These are phyloP conservation scores for Aspergillus sp. DNA, from an alignment of 2,329 filamentous ascomycete genomes.

Conservation along the genomic window DNA sequence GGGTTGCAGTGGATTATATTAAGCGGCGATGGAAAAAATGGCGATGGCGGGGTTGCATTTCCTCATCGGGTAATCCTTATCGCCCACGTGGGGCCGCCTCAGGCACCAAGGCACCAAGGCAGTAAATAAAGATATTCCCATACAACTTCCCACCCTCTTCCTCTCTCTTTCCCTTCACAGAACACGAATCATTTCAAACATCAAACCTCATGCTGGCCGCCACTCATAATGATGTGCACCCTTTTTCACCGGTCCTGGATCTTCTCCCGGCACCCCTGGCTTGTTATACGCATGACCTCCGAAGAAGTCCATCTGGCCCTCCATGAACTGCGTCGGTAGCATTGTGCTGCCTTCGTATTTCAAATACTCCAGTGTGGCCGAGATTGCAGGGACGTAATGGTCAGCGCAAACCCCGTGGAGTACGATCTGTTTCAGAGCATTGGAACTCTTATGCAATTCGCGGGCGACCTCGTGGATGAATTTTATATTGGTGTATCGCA, in stretches of 20 bases:
- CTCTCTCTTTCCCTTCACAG: too few relatives aligned
- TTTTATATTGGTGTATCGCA: constrained; percentile 36
- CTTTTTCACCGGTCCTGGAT: constrained; percentile 51
- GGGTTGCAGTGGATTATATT: neutral
- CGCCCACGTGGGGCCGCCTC: constrained; percentile 24
- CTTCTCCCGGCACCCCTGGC: constrained; percentile 50
- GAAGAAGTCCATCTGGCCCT: constrained; percentile 71
- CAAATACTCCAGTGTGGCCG: constrained; percentile 64
- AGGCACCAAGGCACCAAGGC: constrained; percentile 1
- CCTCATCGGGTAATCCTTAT: constrained; percentile 26
- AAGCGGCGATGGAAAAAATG: constrained; percentile 15
- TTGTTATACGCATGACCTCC: constrained; percentile 65
- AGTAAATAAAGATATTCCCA: too few relatives aligned
- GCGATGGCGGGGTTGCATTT: constrained; percentile 18
- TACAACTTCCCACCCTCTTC: too few relatives aligned
- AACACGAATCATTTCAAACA: too few relatives aligned
- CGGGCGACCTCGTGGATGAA: constrained; percentile 48
- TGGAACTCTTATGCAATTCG: constrained; percentile 54
- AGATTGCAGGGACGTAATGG: constrained; percentile 60
- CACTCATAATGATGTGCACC: constrained; percentile 66
- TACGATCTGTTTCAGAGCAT: constrained; percentile 56
- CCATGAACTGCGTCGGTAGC: constrained; percentile 67
- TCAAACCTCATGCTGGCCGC: constrained; percentile 33
- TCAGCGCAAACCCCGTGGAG: constrained; percentile 56
- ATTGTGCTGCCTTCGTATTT: constrained; percentile 62